Evolutionary conservation across 169 alveolate species (phyloP), one percentile per base, ranked within the genome.

Genomic region (Eimeria sp.): DNA sequence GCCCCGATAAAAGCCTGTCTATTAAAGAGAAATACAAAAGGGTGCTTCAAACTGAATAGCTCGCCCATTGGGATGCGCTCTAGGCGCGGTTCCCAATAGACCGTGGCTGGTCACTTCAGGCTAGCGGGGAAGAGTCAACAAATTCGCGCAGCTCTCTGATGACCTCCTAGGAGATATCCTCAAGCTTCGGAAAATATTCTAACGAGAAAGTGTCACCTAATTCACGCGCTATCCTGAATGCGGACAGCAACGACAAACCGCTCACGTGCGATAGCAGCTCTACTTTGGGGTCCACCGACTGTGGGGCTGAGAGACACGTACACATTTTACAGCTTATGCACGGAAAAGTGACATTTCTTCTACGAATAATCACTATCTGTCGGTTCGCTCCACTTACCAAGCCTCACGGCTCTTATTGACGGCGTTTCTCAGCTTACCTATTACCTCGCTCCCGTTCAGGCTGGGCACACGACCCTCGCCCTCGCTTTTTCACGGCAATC

Each of bases 231-330:
- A 18, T 40, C 54, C 33, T 8, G 56, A 40, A 37, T 74, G 83
- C 10, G 33, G 56, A 37, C 18, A 58, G 33, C 58, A 74, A 16
- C 83, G 83, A 74, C 83, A 30, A 56, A 40, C 83, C 54, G n/a
- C 56, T 18, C 33, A 37, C 83, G 49, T 20, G 83, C 58, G 56
- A 58, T 0, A 40, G 83, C 83, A 37, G 56, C 58, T 40, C 1
- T 54, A 74, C 88, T 49, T 11, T 52, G 88, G 88, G 66, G 23
- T 78, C 66, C 88, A 78, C 88, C 88, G 68, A 13, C 68, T 46
- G 62, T n/a, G 88, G 88, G 88, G 88, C 88, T 78, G 88, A 25
- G 88, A 78, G 88, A 78, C 88, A 74, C 37, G 54, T 56, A 74
- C 83, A 40, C 83, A 74, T 33, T 25, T 74, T 74, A 13, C 33